Percentiles rank a stretch among this genome's conserved stretches.
phyloP scores from a whole-genome alignment of 257 asterid genomes.

The Salvia miltiorrhiza region DNA sequence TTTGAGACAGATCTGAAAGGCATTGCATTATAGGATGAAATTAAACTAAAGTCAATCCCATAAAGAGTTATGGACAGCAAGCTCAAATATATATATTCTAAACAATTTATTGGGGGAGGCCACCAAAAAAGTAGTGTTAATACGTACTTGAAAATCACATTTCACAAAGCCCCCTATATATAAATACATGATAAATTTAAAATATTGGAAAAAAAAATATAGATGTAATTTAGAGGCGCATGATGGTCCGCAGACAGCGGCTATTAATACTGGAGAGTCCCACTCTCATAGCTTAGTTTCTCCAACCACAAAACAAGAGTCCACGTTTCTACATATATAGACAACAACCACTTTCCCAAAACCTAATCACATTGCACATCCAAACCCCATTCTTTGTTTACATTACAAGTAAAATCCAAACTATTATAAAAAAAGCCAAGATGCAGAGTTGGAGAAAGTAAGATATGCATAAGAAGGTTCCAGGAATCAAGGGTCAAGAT shows the following conservation, averaged over 20 bases:
- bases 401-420: not conserved
- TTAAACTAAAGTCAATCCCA: not conserved
- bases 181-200: constrained; percentile 14
- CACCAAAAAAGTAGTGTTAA: not conserved
- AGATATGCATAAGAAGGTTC: constrained; percentile 42
- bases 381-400: constrained; percentile 21
- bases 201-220: too few species aligned
- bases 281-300: constrained; percentile 35
- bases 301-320: constrained; percentile 32
- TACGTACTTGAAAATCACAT: constrained; percentile 5
- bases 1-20: not conserved
- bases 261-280: constrained; percentile 68
- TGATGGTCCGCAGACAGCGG: constrained; percentile 74
- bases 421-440: constrained; percentile 9
- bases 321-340: constrained; percentile 15
- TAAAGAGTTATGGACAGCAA: not conserved
- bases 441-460: constrained; percentile 21
- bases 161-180: constrained; percentile 25
- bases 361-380: not conserved
- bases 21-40: not conserved
- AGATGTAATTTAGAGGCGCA: too few species aligned
- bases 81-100: not conserved
- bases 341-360: constrained; percentile 4
- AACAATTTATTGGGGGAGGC: too few species aligned
- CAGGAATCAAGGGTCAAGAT: constrained; percentile 52